phyloP scores from a whole-genome alignment of 352 stramenopile genomes.

The Pythium chondricola region DNA sequence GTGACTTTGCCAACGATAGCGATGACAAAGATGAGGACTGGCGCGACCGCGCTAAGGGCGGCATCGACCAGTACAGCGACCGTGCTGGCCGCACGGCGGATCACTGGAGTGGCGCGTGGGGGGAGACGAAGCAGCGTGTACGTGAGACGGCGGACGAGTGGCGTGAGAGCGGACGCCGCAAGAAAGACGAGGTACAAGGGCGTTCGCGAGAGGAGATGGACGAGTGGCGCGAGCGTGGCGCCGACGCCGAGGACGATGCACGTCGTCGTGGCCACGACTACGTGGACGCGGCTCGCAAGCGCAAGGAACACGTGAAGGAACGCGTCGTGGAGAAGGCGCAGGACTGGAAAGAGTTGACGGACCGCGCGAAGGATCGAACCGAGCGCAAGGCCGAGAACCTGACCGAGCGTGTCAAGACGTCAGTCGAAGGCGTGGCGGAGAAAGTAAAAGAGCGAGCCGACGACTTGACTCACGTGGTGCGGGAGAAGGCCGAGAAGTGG shows the following conservation, averaged over 20 bases:
- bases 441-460: slow-evolving; percentile 28
- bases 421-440: slow-evolving; percentile 20
- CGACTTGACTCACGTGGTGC: slow-evolving; percentile 21
- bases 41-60: slow-evolving; percentile 2
- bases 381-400: slow-evolving; percentile 19
- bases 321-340: slow-evolving; percentile 24
- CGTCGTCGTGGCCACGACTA: slow-evolving; percentile 26
- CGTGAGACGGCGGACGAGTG: slow-evolving; percentile 17
- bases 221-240: slow-evolving; percentile 23
- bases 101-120: slow-evolving; percentile 6
- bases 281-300: too few species aligned
- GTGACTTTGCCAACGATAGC: slow-evolving; percentile 23
- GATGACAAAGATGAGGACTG: too few species aligned
- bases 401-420: slow-evolving; percentile 17
- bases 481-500: slow-evolving; percentile 26
- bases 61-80: slow-evolving; percentile 3
- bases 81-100: slow-evolving; percentile 5
- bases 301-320: slow-evolving; percentile 31
- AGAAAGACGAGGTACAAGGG: slow-evolving; percentile 22
- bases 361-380: slow-evolving; percentile 18
- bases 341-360: slow-evolving; percentile 16
- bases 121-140: slow-evolving; percentile 9
- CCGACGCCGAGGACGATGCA: slow-evolving; percentile 26
- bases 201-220: slow-evolving; percentile 21
- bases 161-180: slow-evolving; percentile 21